Conservation (phyloP, 2,329 filamentous ascomycete genomes). For the Epichloe glyceriae region DNA sequence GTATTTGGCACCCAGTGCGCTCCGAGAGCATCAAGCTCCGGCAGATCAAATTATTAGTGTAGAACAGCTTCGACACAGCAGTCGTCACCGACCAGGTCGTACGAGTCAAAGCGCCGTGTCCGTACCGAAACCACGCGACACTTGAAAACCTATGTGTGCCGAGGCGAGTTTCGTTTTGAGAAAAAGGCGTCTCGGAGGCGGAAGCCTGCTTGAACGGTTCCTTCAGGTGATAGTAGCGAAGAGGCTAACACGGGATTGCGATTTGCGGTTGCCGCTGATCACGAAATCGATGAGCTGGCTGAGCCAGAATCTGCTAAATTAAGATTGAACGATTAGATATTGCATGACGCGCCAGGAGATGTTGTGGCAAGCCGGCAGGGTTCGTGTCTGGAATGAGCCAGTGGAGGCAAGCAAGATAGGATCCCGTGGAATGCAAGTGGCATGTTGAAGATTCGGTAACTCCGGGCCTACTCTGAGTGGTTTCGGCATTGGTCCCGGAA, state of each 20-base stretch:
- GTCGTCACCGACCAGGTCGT: slow-evolving; percentile 9
- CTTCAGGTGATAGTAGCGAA: background rate
- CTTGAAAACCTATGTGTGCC: background rate
- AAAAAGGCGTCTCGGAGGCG: background rate
- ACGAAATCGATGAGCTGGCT: background rate
- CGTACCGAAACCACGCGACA: background rate
- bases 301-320: slow-evolving; percentile 1
- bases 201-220: background rate
- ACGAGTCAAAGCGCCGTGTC: background rate
- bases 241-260: background rate
- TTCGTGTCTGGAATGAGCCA: slow-evolving; percentile 13
- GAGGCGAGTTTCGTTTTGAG: background rate
- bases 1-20: slow-evolving; percentile 13
- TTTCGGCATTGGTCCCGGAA: background rate
- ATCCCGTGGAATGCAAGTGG: slow-evolving; percentile 7
- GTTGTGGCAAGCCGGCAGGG: slow-evolving; percentile 9
- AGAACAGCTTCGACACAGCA: background rate
- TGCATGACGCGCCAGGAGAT: slow-evolving; percentile 6
- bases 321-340: slow-evolving; percentile 6
- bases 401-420: slow-evolving; percentile 4
- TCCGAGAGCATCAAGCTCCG: slow-evolving; percentile 18
- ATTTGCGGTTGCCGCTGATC: background rate
- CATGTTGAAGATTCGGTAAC: background rate
- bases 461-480: background rate
- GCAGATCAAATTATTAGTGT: background rate